Evolutionary conservation across 2,329 filamentous ascomycete genomes (phyloP).

Genomic region (Pseudogymnoascus verrucosus): DNA sequence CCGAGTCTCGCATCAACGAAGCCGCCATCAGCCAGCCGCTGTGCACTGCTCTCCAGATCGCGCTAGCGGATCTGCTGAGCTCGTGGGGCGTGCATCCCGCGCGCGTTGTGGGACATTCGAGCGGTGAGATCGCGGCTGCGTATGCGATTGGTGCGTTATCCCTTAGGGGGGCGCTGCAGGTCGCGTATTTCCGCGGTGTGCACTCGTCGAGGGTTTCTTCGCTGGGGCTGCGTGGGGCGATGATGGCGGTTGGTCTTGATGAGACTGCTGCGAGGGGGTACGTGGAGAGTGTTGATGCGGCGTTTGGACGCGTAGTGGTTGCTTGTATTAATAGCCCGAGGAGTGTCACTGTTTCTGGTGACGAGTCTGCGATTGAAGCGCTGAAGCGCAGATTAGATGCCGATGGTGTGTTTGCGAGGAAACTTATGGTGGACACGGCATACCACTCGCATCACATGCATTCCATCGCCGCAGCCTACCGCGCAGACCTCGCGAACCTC

Average conservation of each 20-base stretch:
- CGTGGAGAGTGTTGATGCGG: slow-evolving; percentile 20
- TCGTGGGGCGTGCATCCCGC: slow-evolving; percentile 35
- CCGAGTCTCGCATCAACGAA: slow-evolving; percentile 36
- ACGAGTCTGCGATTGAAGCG: slow-evolving; percentile 12
- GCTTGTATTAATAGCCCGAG: slow-evolving; percentile 28
- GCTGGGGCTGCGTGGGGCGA: slow-evolving; percentile 34
- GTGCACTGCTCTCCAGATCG: slow-evolving; percentile 41
- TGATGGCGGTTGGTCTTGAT: slow-evolving; percentile 46
- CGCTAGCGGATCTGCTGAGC: slow-evolving; percentile 35
- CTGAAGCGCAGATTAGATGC: slow-evolving; percentile 10
- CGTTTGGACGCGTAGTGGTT: slow-evolving; percentile 24
- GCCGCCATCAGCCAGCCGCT: slow-evolving; percentile 34
- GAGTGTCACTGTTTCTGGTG: slow-evolving; percentile 23
- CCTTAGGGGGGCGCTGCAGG: slow-evolving; percentile 29
- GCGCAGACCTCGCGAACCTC: slow-evolving; percentile 15
- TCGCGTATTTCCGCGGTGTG: slow-evolving; percentile 38
- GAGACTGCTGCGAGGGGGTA: slow-evolving; percentile 21
- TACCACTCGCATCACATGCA: slow-evolving; percentile 30
- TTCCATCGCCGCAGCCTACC: slow-evolving; percentile 23
- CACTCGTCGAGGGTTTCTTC: slow-evolving; percentile 24
- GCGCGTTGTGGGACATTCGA: slow-evolving; percentile 39
- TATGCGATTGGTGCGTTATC: slow-evolving; percentile 34
- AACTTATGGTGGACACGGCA: slow-evolving; percentile 19
- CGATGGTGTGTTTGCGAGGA: slow-evolving; percentile 16
- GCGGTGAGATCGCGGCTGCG: slow-evolving; percentile 42